Evolutionary conservation across 1,139 yeast species (phyloP).

Genomic region (Sugiyamaella grinbergsii): DNA sequence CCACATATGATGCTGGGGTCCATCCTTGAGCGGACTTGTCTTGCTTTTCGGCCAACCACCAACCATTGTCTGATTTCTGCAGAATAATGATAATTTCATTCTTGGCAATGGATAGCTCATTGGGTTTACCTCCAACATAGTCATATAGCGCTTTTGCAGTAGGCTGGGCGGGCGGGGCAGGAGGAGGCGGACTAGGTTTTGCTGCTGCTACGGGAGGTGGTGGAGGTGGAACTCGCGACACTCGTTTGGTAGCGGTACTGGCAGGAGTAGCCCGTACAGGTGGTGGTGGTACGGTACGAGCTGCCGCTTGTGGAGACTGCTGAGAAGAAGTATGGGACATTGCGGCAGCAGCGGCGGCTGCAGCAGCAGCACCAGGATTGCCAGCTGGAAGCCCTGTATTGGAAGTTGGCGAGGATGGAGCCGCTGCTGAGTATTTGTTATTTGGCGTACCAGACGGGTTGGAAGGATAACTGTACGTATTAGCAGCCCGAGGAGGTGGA

Average conservation of each 20-base stretch:
- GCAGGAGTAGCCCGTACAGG: slow-evolving; percentile 22
- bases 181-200: slow-evolving; percentile 53
- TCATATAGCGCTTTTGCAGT: slow-evolving; percentile 86
- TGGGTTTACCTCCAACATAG: slow-evolving; percentile 82
- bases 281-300: slow-evolving; percentile 19
- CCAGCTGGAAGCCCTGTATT: slow-evolving; percentile 18
- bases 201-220: slow-evolving; percentile 70
- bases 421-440: background rate
- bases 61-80: slow-evolving; percentile 68
- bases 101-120: slow-evolving; percentile 73
- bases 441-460: slow-evolving; percentile 11
- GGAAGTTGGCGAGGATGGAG: slow-evolving; percentile 7
- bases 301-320: slow-evolving; percentile 19
- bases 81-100: slow-evolving; percentile 75
- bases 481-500: slow-evolving; percentile 6
- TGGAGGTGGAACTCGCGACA: slow-evolving; percentile 44
- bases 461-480: slow-evolving; percentile 10
- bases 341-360: slow-evolving; percentile 16
- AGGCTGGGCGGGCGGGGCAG: slow-evolving; percentile 73
- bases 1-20: slow-evolving; percentile 93
- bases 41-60: slow-evolving; percentile 84
- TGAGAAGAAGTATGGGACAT: slow-evolving; percentile 22
- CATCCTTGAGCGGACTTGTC: slow-evolving; percentile 87
- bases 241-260: slow-evolving; percentile 31
- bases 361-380: slow-evolving; percentile 20